Base-by-base conservation (phyloP, 2,329 filamentous ascomycete species). In the Coniosporium tulheliwenetii region DNA sequence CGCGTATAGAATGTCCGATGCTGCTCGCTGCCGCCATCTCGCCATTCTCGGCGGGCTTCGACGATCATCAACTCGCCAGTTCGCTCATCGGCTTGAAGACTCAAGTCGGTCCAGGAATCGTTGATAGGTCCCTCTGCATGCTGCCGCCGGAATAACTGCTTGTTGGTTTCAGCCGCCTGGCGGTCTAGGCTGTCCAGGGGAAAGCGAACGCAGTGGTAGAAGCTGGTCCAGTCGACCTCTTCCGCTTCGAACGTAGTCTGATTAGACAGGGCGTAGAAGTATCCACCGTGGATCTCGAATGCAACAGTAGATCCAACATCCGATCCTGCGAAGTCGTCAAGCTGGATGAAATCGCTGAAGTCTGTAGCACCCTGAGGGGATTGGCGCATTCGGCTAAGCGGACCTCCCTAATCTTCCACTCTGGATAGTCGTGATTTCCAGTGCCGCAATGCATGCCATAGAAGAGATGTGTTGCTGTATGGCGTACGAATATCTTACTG, bases 61-160 rank as follows among this genome's bases (percentile, higher is more conserved):
- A 83, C 58, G 13, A 84, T 76, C 39, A 71, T 64, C 1, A 81
- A 57, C 10, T 66, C 56, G 1, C 75, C 73, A 0, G 70, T 77
- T 9, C 50, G 49, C 44, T 83, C 75, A 43, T 83, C 73, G 30
- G 63, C 65, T 26, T 73, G 68, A 1, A 86, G 61, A 3, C 70
- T 70, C 3, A 87, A 60, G 43, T 76, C 73, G 0, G 74, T 79
- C 81, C 81, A 87, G 2, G 79, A 71, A 48, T 85, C 77, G 47
- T 86, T 80, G 12, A 85, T 75, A 0, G 79, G 73, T 0, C 81
- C 81, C 53, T 86, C 81, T 26, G 62, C 63, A 48, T 84, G 77
- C 39, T 79, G 67, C 12, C 81, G 71, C 7, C 81, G 67, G 71
- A 77, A 85, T 36, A 79, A 67, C 14, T 63, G 59, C 36, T 56